These are phyloP conservation scores for Tulasnella sp. DNA, from an alignment of 768 basidiomycete genomes.

Conservation along the genomic window DNA sequence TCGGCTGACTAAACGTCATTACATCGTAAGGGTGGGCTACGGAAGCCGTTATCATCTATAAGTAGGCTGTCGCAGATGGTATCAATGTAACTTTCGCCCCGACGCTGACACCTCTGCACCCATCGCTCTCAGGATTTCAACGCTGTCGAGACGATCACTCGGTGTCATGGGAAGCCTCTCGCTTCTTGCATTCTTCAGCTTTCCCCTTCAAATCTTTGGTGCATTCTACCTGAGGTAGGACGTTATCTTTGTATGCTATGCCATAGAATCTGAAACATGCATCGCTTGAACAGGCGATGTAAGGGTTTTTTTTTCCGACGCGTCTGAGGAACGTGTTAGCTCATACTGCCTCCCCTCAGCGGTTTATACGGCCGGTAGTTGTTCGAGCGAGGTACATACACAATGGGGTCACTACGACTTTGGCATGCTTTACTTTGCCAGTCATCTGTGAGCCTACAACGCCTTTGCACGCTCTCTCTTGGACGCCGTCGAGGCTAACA, in stretches of 20 bases:
- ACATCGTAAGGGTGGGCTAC: not conserved
- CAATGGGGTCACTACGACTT: conserved; percentile 4
- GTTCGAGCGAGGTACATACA: not conserved
- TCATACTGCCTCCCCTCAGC: too few relatives aligned
- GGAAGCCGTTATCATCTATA: not conserved
- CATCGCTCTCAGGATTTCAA: not conserved
- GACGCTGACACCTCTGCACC: not conserved
- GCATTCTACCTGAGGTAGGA: not conserved
- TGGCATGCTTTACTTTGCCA: conserved; percentile 1
- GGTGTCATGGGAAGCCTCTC: conserved; percentile 1
- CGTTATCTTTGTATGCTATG: too few relatives aligned
- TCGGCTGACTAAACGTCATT: not conserved
- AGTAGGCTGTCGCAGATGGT: not conserved
- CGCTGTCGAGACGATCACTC: not conserved
- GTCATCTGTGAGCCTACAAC: not conserved
- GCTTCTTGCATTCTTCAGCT: conserved; percentile 1
- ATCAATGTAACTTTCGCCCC: too few relatives aligned
- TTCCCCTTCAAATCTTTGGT: conserved; percentile 1
- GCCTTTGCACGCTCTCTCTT: not conserved
- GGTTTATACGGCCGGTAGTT: not conserved
- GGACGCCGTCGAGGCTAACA: too few relatives aligned
- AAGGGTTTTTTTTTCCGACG: not conserved
- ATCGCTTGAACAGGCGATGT: too few relatives aligned
- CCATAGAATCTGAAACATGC: too few relatives aligned
- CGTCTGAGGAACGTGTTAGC: too few relatives aligned